Percentiles rank a stretch among this genome's conserved stretches.
Evolutionary conservation across 2,329 filamentous ascomycete species (phyloP).

Genomic region (Colletotrichum endophyticum): DNA sequence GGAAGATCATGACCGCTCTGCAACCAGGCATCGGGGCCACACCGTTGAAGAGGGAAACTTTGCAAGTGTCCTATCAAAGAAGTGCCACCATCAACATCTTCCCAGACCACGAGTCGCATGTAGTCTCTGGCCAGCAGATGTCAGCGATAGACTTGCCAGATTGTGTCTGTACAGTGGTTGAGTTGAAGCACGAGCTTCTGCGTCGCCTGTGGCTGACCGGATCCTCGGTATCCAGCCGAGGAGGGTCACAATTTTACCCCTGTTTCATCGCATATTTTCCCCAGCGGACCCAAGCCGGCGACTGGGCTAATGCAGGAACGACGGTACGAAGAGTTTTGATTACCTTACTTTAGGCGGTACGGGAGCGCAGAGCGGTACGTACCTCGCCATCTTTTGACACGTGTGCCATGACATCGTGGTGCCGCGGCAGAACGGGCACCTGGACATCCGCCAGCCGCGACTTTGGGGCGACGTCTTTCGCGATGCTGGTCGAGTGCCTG

Average conservation of each 20-base stretch:
- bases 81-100: not conserved
- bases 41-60: not conserved
- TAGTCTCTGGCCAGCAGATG: not conserved
- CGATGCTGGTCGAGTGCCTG: not conserved
- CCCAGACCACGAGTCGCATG: not conserved
- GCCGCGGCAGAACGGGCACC: not conserved
- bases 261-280: conserved; percentile 20
- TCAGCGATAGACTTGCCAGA: not conserved
- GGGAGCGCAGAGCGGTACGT: not conserved
- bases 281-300: conserved; percentile 16
- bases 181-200: conserved; percentile 12
- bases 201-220: conserved; percentile 2
- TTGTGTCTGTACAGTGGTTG: not conserved
- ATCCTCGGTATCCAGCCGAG: conserved; percentile 19
- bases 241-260: conserved; percentile 21
- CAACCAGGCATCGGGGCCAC: not conserved
- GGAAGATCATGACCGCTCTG: not conserved
- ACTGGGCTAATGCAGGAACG: conserved; percentile 22
- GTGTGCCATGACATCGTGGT: conserved; percentile 17
- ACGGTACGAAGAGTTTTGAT: conserved; percentile 16
- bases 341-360: not conserved
- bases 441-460: not conserved
- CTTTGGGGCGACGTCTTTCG: not conserved
- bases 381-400: not conserved
- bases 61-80: not conserved